Percentiles rank a stretch among this genome's conserved stretches.
phyloP scores from a whole-genome alignment of 768 basidiomycete species.

The Rhodotorula paludigena region DNA sequence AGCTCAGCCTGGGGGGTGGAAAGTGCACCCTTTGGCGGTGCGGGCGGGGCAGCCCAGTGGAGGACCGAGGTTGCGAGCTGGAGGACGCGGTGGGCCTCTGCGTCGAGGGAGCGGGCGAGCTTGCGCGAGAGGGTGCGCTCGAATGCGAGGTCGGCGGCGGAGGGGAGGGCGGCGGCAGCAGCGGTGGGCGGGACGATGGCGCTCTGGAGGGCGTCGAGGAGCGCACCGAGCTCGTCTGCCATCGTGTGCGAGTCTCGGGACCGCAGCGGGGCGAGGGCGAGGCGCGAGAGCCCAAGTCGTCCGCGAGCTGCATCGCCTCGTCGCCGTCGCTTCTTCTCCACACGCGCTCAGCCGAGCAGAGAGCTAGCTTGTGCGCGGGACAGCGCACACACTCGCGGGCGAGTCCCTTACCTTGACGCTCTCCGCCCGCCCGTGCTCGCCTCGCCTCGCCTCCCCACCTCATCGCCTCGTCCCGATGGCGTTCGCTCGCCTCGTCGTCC shows the following conservation, averaged over 20 bases:
- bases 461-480: slow-evolving; percentile 41
- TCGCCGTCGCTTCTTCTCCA: background rate
- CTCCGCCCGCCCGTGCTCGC: background rate
- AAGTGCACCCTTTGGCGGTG: background rate
- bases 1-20: slow-evolving; percentile 48
- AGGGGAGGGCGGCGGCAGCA: slow-evolving; percentile 45
- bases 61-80: slow-evolving; percentile 57
- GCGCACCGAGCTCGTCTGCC: background rate
- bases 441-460: background rate
- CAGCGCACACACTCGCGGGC: too few relatives aligned
- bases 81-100: slow-evolving; percentile 63
- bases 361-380: too few relatives aligned
- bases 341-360: too few relatives aligned
- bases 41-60: slow-evolving; percentile 55
- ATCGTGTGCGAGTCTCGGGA: background rate
- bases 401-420: too few relatives aligned
- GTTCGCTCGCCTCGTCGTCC: slow-evolving; percentile 44
- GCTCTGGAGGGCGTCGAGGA: slow-evolving; percentile 13
- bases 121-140: slow-evolving; percentile 76
- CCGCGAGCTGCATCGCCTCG: background rate
- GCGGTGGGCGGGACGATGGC: slow-evolving; percentile 41
- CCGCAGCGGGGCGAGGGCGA: background rate
- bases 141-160: slow-evolving; percentile 71
- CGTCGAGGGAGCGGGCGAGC: slow-evolving; percentile 67
- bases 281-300: too few relatives aligned